Conservation (phyloP, 2,329 filamentous ascomycete species). For the Claviceps maximensis region DNA sequence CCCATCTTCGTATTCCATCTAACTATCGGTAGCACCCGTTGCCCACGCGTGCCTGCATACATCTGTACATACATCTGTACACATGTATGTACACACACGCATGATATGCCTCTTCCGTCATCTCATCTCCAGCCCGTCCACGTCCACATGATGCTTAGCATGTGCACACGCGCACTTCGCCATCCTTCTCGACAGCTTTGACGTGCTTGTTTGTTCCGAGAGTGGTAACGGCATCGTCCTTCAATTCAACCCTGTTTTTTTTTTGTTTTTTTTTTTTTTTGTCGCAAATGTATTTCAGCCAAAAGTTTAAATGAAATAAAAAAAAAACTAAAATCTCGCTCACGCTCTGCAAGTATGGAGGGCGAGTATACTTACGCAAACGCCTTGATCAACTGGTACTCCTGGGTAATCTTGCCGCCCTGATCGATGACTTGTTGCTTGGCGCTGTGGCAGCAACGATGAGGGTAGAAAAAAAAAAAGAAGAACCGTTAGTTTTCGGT, state of each 20-base stretch:
- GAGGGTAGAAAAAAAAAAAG: not conserved
- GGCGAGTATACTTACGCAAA: constrained; percentile 58
- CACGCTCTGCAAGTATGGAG: not conserved
- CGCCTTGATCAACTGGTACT: constrained; percentile 80
- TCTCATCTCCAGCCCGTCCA: too few species aligned
- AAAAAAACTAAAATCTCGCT: too few species aligned
- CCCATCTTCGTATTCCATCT: too few species aligned
- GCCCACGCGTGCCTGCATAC: too few species aligned
- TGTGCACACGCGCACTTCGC: constrained; percentile 53
- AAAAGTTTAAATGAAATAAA: too few species aligned
- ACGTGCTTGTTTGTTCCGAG: constrained; percentile 59
- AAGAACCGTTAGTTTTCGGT: too few species aligned
- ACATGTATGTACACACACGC: too few species aligned
- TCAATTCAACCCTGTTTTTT: constrained; percentile 55
- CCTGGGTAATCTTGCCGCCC: constrained; percentile 73
- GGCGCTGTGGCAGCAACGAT: constrained; percentile 47
- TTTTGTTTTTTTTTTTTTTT: too few species aligned
- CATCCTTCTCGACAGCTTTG: constrained; percentile 61
- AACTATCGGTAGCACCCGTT: too few species aligned
- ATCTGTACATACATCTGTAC: too few species aligned
- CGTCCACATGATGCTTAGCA: constrained; percentile 37
- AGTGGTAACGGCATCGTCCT: constrained; percentile 50
- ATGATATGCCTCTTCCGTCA: too few species aligned
- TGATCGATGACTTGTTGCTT: constrained; percentile 63
- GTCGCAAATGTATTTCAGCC: too few species aligned